phyloP scores from a whole-genome alignment of 345 rosid species.

The Populus ilicifolia region DNA sequence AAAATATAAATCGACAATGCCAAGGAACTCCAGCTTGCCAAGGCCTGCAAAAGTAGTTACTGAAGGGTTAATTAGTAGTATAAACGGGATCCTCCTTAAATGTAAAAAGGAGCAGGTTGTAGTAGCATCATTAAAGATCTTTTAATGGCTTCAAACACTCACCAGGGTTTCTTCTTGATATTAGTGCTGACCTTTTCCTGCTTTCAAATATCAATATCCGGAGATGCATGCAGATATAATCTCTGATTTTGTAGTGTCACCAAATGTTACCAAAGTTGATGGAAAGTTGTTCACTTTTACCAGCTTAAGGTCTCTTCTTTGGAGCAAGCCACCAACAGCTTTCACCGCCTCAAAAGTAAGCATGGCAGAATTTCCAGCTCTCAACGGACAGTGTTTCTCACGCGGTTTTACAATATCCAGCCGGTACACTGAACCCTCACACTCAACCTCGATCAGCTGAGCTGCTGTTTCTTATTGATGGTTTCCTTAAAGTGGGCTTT shows the following conservation, averaged over 20 bases:
- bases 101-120: neutral
- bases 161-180: neutral
- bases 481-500: slow-evolving; percentile 7
- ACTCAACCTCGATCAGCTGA: slow-evolving; percentile 17
- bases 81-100: neutral
- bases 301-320: neutral
- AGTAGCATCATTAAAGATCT: neutral
- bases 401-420: slow-evolving; percentile 3
- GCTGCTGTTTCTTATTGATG: slow-evolving; percentile 4
- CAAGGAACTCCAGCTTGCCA: neutral
- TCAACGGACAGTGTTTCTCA: slow-evolving; percentile 15
- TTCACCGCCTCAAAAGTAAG: slow-evolving; percentile 5
- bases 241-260: slow-evolving; percentile 9
- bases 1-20: neutral
- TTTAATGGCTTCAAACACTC: neutral
- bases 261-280: neutral
- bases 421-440: slow-evolving; percentile 7
- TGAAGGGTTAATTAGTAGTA: neutral
- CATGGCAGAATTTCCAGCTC: slow-evolving; percentile 19
- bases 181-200: neutral
- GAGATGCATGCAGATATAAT: slow-evolving; percentile 9
- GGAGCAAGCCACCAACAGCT: neutral
- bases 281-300: slow-evolving; percentile 10
- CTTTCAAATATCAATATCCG: neutral
- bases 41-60: neutral